These are phyloP conservation scores for Brassica carinata DNA, from an alignment of 345 rosid species.

Conservation along the genomic window DNA sequence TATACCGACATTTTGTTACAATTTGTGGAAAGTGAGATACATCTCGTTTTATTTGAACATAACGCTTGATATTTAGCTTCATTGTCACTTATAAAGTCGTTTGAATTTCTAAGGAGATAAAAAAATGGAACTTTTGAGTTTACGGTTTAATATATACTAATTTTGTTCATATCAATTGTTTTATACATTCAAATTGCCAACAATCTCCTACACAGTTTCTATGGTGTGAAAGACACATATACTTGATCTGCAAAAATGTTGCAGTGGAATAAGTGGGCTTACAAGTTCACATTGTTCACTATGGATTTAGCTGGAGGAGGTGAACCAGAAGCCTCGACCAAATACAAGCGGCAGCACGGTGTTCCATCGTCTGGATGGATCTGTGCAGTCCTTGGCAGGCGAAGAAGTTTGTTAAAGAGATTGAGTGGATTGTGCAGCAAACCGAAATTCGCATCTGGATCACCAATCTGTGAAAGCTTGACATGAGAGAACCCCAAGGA, in stretches of 20 bases:
- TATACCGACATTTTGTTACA: background rate
- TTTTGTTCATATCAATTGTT: slow-evolving; percentile 29
- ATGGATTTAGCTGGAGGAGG: slow-evolving; percentile 49
- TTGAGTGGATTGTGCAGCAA: slow-evolving; percentile 70
- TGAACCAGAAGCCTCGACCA: slow-evolving; percentile 88
- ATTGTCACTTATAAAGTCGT: background rate
- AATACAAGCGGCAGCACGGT: slow-evolving; percentile 89
- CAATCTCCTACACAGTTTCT: slow-evolving; percentile 23
- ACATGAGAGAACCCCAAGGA: slow-evolving; percentile 85
- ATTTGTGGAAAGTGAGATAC: background rate
- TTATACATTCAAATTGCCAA: slow-evolving; percentile 30
- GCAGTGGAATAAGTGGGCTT: background rate
- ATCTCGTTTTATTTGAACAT: background rate
- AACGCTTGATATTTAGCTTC: background rate
- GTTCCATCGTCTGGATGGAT: slow-evolving; percentile 87
- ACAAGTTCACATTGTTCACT: slow-evolving; percentile 32
- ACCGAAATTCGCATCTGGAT: slow-evolving; percentile 91
- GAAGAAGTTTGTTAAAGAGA: slow-evolving; percentile 81
- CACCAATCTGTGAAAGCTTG: slow-evolving; percentile 87
- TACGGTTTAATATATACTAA: slow-evolving; percentile 7
- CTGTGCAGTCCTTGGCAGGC: slow-evolving; percentile 72
- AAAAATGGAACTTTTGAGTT: background rate
- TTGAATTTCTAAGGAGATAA: background rate
- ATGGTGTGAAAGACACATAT: slow-evolving; percentile 13
- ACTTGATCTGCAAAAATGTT: background rate